phyloP scores from a whole-genome alignment of 202 grass and related monocot species.

The Bolboschoenoplectus hybrid region DNA sequence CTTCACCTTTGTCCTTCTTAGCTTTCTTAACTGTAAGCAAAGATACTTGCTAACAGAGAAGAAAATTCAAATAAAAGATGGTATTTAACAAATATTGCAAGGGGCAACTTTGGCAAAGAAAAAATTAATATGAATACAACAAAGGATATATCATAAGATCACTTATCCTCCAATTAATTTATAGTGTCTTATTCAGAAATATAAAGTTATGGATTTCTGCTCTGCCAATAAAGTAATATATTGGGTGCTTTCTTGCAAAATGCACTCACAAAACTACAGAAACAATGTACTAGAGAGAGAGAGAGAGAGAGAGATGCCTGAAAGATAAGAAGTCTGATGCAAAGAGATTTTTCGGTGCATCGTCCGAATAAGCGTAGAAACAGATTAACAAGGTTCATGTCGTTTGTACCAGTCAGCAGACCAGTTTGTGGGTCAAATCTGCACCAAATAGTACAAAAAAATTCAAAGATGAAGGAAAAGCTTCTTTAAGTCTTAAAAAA shows the following conservation, averaged over 20 bases:
- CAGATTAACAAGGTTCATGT: conserved; percentile 82
- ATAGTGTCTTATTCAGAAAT: not conserved
- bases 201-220: not conserved
- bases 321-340: conserved; percentile 86
- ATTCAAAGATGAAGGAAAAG: not conserved
- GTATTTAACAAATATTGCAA: not conserved
- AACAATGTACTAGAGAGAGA: not conserved
- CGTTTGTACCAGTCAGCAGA: conserved; percentile 70
- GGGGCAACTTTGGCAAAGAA: no score
- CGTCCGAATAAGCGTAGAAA: conserved; percentile 88
- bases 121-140: no score
- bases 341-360: conserved; percentile 81
- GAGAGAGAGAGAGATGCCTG: conserved; percentile 53
- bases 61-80: not conserved
- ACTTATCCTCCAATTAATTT: no score
- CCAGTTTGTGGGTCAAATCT: conserved; percentile 81
- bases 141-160: no score
- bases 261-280: not conserved
- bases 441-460: not conserved
- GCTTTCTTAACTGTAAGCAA: not conserved
- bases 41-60: no score
- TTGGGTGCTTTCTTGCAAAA: not conserved
- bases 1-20: not conserved
- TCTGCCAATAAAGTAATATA: not conserved
- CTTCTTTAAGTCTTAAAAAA: conserved; percentile 22